These are phyloP conservation scores for Pseudocercospora pini-densiflorae DNA, from an alignment of 2,329 filamentous ascomycete species.

Conservation along the genomic window DNA sequence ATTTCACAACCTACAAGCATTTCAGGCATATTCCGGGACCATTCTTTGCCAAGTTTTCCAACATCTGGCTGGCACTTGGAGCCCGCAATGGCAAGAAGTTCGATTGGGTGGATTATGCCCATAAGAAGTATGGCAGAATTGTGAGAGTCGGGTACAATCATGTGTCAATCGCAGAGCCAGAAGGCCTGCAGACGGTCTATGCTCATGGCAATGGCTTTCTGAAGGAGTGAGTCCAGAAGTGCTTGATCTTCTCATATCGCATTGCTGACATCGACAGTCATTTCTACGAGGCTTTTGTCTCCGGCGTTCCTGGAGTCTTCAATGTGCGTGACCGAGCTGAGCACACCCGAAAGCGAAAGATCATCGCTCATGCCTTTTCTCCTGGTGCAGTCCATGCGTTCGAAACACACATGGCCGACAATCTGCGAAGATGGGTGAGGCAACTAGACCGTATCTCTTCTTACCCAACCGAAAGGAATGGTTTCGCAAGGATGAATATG, in stretches of 20 bases:
- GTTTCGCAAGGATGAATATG: constrained; percentile 29
- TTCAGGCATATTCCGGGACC: constrained; percentile 30
- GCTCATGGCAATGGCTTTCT: constrained; percentile 43
- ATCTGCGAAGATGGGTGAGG: constrained; percentile 29
- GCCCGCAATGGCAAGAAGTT: constrained; percentile 30
- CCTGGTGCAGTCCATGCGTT: constrained; percentile 40
- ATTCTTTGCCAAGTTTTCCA: constrained; percentile 29
- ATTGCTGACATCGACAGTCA: constrained; percentile 19
- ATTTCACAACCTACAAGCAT: constrained; percentile 29
- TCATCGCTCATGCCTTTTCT: constrained; percentile 43
- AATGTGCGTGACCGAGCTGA: constrained; percentile 41
- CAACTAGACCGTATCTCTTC: constrained; percentile 30
- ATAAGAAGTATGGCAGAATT: constrained; percentile 26
- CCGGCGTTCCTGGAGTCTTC: constrained; percentile 42
- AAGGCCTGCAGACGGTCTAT: constrained; percentile 31
- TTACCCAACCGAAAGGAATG: constrained; percentile 12
- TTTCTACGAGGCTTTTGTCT: constrained; percentile 43
- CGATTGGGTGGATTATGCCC: constrained; percentile 29
- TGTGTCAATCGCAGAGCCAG: constrained; percentile 33
- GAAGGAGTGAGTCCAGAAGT: constrained; percentile 32
- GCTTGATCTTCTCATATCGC: neutral
- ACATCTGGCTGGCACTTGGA: constrained; percentile 29
- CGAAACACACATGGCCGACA: constrained; percentile 40
- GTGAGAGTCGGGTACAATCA: constrained; percentile 29
- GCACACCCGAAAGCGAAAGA: constrained; percentile 43